Conservation (phyloP, 1,139 yeast species). For the Protomyces inundatus region DNA sequence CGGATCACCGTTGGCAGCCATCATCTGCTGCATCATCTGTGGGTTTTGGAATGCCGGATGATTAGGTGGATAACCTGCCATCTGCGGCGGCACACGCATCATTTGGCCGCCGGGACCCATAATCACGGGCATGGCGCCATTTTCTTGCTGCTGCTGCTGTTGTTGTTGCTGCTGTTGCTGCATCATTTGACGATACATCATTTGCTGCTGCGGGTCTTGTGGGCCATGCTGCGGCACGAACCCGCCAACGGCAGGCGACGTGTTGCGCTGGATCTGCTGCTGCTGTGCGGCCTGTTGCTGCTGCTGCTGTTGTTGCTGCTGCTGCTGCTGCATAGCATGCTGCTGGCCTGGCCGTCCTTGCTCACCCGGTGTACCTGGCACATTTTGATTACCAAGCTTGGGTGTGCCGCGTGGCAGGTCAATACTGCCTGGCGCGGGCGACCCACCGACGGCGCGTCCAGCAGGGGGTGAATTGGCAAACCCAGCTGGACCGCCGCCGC, state of each 20-base stretch:
- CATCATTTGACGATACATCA: constrained; percentile 27
- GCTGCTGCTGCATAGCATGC: constrained; percentile 17
- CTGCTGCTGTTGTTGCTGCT: constrained; percentile 6
- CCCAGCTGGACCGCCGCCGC: constrained; percentile 21
- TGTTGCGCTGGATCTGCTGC: constrained; percentile 16
- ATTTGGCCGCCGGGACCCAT: constrained; percentile 27
- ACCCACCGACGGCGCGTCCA: constrained; percentile 23
- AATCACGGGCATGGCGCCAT: constrained; percentile 25
- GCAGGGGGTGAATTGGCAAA: constrained; percentile 30
- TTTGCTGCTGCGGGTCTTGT: constrained; percentile 19
- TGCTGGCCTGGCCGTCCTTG: constrained; percentile 35
- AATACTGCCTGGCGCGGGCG: constrained; percentile 29
- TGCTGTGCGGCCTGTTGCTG: constrained; percentile 7
- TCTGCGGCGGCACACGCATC: constrained; percentile 22
- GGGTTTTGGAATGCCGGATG: constrained; percentile 26
- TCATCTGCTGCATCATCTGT: constrained; percentile 26
- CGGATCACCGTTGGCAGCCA: constrained; percentile 20
- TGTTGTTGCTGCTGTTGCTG: constrained; percentile 23
- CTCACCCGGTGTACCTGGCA: constrained; percentile 52
- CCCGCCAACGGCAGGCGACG: constrained; percentile 26
- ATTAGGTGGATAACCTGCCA: constrained; percentile 15
- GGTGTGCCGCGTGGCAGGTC: constrained; percentile 35
- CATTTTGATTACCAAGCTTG: constrained; percentile 37
- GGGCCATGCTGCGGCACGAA: constrained; percentile 29
- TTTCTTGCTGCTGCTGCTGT: constrained; percentile 23